Base-by-base conservation (phyloP, 176 grass and related monocot genomes). In the Carex kokanica region DNA sequence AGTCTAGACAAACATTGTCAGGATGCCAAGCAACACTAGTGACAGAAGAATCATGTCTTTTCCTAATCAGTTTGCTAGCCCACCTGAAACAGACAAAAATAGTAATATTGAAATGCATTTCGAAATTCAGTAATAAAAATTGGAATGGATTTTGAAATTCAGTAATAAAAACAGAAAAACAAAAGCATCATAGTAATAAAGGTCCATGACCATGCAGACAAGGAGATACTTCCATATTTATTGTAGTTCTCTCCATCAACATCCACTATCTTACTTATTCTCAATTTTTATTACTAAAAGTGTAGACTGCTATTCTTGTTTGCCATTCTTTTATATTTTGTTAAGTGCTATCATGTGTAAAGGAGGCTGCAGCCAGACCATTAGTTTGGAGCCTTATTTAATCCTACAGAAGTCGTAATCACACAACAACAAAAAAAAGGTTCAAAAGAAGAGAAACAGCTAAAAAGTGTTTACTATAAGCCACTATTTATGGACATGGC, bases 31-130 rank as follows among this genome's bases (percentile, higher is more conserved):
- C 91, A 16, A 99, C 54, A 90, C 83, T 89, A 80, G 93, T 99
- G 60, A 99, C 93, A 86, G 96, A 95, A 81, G 96, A 99, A 87
- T 93, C 90, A 86, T 99, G 96, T 52, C 82, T 99, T 88, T 95
- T 99, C 84, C 96, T 90, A 59, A 99, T 93, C 85, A 95, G 86
- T 79, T 99, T 99, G 84, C 96, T 99, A 78, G 95, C 92, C 96
- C 96, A 99, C 96, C 96, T 99, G 88, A 43, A 84, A 81, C 66
- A 79, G 11, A 78, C 24, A 78, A 32, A 32, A 9, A 55, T 54
- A 31, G 23, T 25, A 77, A 73, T 55, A 32, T 51, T 78, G 10
- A 78, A 56, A 55, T 31, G 25, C 49, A 77, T 18, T 29, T 54
- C 23, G 1, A 77, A 77, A 25, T 74, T 74, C 47, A 77, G 45